Conservation (phyloP, 1,284 basidiomycete genomes). For the Cryptococcus sp. region DNA sequence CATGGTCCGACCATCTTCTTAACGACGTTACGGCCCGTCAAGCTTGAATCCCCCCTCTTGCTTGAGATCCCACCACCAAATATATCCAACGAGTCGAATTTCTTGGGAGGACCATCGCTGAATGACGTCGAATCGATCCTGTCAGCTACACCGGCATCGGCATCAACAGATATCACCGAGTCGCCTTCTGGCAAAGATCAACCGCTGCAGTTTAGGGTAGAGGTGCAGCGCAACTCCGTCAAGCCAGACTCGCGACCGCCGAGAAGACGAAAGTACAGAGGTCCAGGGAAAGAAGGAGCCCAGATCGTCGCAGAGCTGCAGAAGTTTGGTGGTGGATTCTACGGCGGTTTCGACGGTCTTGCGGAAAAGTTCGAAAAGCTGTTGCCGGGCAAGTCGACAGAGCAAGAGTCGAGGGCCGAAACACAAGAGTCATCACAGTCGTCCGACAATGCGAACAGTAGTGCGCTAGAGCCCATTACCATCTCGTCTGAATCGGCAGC, state of each 20-base stretch:
- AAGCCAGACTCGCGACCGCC: neutral
- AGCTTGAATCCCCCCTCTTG: slow-evolving; percentile 26
- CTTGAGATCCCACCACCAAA: slow-evolving; percentile 35
- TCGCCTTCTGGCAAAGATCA: slow-evolving; percentile 1
- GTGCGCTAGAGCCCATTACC: no score
- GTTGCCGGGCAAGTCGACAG: neutral
- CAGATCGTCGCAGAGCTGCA: slow-evolving; percentile 29
- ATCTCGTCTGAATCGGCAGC: no score
- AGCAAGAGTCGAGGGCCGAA: neutral
- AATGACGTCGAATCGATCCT: slow-evolving; percentile 17
- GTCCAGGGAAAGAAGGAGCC: slow-evolving; percentile 23
- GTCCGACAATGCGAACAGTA: no score
- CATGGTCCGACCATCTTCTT: slow-evolving; percentile 21
- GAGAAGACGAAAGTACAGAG: slow-evolving; percentile 4
- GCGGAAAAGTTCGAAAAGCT: slow-evolving; percentile 18
- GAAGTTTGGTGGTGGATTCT: slow-evolving; percentile 33
- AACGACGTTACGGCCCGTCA: slow-evolving; percentile 29
- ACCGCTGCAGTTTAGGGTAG: slow-evolving; percentile 22
- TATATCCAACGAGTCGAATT: slow-evolving; percentile 10
- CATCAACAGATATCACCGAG: slow-evolving; percentile 1
- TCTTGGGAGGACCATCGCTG: slow-evolving; percentile 24
- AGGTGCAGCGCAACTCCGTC: slow-evolving; percentile 9
- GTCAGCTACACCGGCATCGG: neutral
- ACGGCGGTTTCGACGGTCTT: slow-evolving; percentile 39
- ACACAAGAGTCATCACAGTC: no score